These are phyloP conservation scores for Zangia roseola DNA, from an alignment of 768 basidiomycete species.

Conservation along the genomic window DNA sequence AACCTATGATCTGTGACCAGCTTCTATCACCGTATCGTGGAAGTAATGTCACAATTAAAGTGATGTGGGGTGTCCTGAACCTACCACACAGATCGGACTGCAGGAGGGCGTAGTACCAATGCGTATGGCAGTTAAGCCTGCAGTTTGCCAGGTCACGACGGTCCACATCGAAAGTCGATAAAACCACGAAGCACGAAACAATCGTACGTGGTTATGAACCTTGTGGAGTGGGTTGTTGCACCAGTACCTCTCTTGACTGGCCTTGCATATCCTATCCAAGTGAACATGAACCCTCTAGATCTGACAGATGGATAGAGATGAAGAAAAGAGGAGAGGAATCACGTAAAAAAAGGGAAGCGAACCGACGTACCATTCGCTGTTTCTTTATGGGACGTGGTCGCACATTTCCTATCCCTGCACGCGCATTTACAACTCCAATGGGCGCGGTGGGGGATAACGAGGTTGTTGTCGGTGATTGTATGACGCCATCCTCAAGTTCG, in stretches of 20 bases:
- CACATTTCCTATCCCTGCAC: slow-evolving; percentile 55
- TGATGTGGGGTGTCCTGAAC: slow-evolving; percentile 3
- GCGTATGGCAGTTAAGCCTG: slow-evolving; percentile 2
- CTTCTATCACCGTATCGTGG: slow-evolving; percentile 10
- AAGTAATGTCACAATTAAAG: slow-evolving; percentile 7
- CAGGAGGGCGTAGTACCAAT: slow-evolving; percentile 3
- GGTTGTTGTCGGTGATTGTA: slow-evolving; percentile 22
- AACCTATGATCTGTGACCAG: slow-evolving; percentile 11
- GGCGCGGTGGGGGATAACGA: slow-evolving; percentile 24
- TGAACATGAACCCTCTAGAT: slow-evolving; percentile 8
- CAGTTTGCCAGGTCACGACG: slow-evolving; percentile 8
- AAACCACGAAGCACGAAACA: slow-evolving; percentile 2
- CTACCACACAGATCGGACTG: slow-evolving; percentile 11
- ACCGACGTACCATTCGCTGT: slow-evolving; percentile 61
- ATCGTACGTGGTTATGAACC: slow-evolving; percentile 42
- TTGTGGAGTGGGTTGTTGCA: slow-evolving; percentile 75
- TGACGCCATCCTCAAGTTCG: slow-evolving; percentile 27
- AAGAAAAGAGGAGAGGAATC: neutral
- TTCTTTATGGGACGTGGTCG: slow-evolving; percentile 75
- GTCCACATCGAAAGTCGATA: slow-evolving; percentile 6
- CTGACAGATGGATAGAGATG: neutral
- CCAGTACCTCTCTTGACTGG: slow-evolving; percentile 58
- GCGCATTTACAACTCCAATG: slow-evolving; percentile 44
- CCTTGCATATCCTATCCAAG: slow-evolving; percentile 56
- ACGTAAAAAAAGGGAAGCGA: neutral